Evolutionary conservation across 164 flowering plant species (phyloP), one percentile per base, ranked within the genome.

Genomic region (Vitis riparia): DNA sequence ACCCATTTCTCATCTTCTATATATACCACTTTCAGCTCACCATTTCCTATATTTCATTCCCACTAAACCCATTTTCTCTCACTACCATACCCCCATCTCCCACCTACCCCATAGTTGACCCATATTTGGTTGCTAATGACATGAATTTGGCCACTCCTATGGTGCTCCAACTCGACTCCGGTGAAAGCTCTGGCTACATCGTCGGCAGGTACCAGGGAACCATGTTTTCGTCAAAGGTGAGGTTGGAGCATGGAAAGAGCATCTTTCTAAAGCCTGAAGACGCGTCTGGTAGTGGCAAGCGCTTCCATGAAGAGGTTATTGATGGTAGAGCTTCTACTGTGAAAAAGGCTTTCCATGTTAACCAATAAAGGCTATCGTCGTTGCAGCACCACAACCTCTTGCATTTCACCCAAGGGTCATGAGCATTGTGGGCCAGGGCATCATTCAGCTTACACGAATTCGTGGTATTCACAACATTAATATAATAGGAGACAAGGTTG

Each of bases 391-490:
- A 19, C 91, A 91, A 72, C 94, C 93, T 59, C 97, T 97, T 49
- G 76, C 87, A 56, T 82, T 91, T 62, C 94, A 98, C 19, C 97
- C 99, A 5, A 86, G 99, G 75, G 97, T 91, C 23, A 19, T 19
- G 23, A 19, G 23, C 23, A 19, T 19, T 19, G 23, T 19, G 23
- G 23, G 23, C 23, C 23, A 19, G 23, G 23, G 1, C 23, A 19
- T 19, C 23, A 19, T 19, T 19, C 23, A 19, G 1, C 23, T 19
- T 19, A 19, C 23, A 19, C 1, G 23, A 19, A 19, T 19, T 19
- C 23, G 23, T 19, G 23, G 23, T 19, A 1, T 19, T 19, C 1
- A 19, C 23, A 19, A 19, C 23, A 19, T 19, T 19, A 19, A 19
- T 19, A 19, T 19, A 19, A 19, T 19, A 19, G 1, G 23, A 19